Evolutionary conservation across 2,329 filamentous ascomycete species (phyloP).

Genomic region (Neoascochyta sp.): DNA sequence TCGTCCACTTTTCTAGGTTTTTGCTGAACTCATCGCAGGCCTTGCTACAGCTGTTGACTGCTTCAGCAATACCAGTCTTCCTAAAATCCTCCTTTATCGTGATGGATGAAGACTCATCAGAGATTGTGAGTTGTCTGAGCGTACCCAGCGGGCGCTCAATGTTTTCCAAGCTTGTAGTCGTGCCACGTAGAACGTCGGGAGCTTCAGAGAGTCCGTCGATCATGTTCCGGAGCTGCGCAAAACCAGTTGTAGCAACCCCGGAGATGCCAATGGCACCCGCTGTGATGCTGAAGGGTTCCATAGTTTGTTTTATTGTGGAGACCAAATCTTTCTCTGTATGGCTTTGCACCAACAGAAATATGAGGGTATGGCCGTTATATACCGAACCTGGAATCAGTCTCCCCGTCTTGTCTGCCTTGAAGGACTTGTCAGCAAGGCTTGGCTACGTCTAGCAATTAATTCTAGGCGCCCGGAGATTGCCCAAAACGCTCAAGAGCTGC

Average conservation of each 20-base stretch:
- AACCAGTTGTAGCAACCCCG: slow-evolving; percentile 3
- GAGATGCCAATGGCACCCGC: slow-evolving; percentile 7
- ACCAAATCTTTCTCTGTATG: too few species aligned
- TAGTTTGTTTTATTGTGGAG: too few species aligned
- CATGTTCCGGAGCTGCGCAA: slow-evolving; percentile 7
- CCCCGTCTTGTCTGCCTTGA: too few species aligned
- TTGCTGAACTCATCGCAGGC: slow-evolving; percentile 9
- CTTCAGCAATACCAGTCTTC: slow-evolving; percentile 11
- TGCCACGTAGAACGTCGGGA: slow-evolving; percentile 8
- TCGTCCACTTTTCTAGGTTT: slow-evolving; percentile 12
- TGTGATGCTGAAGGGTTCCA: slow-evolving; percentile 7
- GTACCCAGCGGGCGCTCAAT: slow-evolving; percentile 11
- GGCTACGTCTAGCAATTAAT: too few species aligned
- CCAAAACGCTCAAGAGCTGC: too few species aligned
- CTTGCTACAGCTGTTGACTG: slow-evolving; percentile 10
- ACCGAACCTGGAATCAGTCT: too few species aligned
- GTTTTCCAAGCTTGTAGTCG: slow-evolving; percentile 5
- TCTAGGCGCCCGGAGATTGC: too few species aligned
- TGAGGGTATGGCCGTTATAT: too few species aligned
- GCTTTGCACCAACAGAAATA: too few species aligned
- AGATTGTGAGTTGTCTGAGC: slow-evolving; percentile 7
- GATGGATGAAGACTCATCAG: slow-evolving; percentile 3
- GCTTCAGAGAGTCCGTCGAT: slow-evolving; percentile 9
- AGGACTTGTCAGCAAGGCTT: too few species aligned
- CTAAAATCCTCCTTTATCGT: slow-evolving; percentile 7